phyloP scores from a whole-genome alignment of 371 early-diverging fungal species.

The Nosema muscidifuracis region DNA sequence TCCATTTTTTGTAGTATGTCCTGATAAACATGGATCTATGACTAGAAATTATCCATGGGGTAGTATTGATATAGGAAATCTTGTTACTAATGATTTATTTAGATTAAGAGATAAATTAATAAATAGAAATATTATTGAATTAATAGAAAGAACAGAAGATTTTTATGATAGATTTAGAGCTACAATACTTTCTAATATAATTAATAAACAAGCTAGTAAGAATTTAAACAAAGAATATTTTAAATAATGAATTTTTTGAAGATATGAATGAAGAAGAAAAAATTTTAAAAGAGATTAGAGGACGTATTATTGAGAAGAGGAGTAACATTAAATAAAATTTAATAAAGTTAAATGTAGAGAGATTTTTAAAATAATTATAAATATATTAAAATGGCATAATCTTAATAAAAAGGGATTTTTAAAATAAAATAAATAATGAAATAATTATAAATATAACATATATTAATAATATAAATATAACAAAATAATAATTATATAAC shows the following conservation, averaged over 20 bases:
- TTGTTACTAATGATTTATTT: slow-evolving; percentile 27
- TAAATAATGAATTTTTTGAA: background rate
- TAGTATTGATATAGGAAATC: slow-evolving; percentile 6
- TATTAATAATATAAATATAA: no score
- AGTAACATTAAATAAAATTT: no score
- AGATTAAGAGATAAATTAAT: slow-evolving; percentile 50
- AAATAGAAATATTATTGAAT: slow-evolving; percentile 42
- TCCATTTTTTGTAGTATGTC: slow-evolving; percentile 15
- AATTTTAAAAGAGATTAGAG: slow-evolving; percentile 2
- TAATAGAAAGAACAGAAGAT: slow-evolving; percentile 53
- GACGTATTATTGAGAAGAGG: background rate
- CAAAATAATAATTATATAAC: background rate
- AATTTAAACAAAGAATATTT: background rate
- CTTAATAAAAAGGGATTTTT: no score
- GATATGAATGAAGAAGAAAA: slow-evolving; percentile 1
- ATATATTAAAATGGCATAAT: no score
- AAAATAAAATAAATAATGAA: no score
- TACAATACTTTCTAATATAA: background rate
- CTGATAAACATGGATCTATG: background rate
- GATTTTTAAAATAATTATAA: no score
- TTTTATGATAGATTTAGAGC: slow-evolving; percentile 49
- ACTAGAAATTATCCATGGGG: slow-evolving; percentile 49
- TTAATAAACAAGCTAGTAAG: background rate
- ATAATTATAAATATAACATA: no score
- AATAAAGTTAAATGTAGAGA: no score